Evolutionary conservation across 768 basidiomycete genomes (phyloP).

Genomic region (Clathrus columnatus): DNA sequence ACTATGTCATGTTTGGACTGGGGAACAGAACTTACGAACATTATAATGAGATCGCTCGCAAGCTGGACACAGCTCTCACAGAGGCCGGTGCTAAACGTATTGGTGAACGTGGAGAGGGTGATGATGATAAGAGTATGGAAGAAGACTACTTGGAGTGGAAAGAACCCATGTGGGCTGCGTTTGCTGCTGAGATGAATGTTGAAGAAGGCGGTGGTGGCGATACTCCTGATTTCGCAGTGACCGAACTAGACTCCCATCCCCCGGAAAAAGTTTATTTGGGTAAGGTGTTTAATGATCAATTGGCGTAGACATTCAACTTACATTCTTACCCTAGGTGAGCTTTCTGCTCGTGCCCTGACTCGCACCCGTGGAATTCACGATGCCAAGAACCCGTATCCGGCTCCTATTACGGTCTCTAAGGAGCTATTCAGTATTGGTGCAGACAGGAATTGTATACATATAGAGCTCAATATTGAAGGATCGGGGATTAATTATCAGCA

Average conservation of each 20-base stretch:
- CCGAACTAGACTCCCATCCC: slow-evolving; percentile 67
- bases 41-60: slow-evolving; percentile 83
- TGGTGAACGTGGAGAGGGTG: slow-evolving; percentile 89
- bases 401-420: slow-evolving; percentile 65
- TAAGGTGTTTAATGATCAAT: slow-evolving; percentile 26
- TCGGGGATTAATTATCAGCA: slow-evolving; percentile 98
- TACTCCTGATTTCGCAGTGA: slow-evolving; percentile 86
- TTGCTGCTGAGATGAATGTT: slow-evolving; percentile 73
- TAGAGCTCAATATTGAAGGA: slow-evolving; percentile 89
- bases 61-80: slow-evolving; percentile 62
- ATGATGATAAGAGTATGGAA: slow-evolving; percentile 99
- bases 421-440: slow-evolving; percentile 74
- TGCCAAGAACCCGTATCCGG: slow-evolving; percentile 92
- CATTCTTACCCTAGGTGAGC: slow-evolving; percentile 53
- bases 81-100: slow-evolving; percentile 81
- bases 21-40: slow-evolving; percentile 95
- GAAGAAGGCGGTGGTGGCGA: slow-evolving; percentile 97
- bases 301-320: slow-evolving; percentile 12
- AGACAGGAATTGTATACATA: slow-evolving; percentile 87
- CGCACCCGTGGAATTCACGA: slow-evolving; percentile 95
- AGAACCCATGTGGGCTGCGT: slow-evolving; percentile 91
- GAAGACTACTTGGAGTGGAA: slow-evolving; percentile 99
- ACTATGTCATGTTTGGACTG: slow-evolving; percentile 91
- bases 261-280: slow-evolving; percentile 90
- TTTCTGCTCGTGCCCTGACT: slow-evolving; percentile 88